Percentiles rank a stretch among this genome's conserved stretches.
Evolutionary conservation across 306 rosid genomes (phyloP).

Genomic region (Dalbergia oliveri): DNA sequence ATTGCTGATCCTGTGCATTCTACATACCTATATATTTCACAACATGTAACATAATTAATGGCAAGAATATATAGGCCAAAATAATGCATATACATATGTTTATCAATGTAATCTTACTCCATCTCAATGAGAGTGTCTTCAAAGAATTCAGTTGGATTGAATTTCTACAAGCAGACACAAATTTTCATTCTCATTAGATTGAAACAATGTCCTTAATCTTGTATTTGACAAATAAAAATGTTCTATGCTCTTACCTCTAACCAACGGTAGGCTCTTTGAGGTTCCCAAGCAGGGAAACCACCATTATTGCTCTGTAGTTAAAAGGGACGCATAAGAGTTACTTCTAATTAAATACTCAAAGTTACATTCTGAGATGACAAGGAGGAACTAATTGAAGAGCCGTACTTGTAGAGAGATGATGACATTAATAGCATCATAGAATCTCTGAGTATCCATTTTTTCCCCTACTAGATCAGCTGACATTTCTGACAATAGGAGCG

Average conservation of each 20-base stretch:
- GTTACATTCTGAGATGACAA: neutral
- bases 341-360: neutral
- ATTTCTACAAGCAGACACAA: constrained; percentile 48
- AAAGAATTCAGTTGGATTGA: constrained; percentile 69
- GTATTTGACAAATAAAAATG: neutral
- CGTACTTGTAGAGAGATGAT: constrained; percentile 64
- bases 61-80: neutral
- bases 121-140: constrained; percentile 64
- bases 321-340: neutral
- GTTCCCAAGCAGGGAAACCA: constrained; percentile 78
- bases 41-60: constrained; percentile 12
- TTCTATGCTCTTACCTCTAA: constrained; percentile 44
- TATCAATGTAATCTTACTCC: constrained; percentile 56
- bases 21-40: constrained; percentile 50
- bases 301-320: constrained; percentile 62
- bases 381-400: neutral
- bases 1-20: constrained; percentile 78
- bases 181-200: neutral
- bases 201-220: neutral
- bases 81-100: neutral
- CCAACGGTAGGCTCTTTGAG: constrained; percentile 60
- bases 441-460: constrained; percentile 46
- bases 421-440: constrained; percentile 67
- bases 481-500: constrained; percentile 67
- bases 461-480: constrained; percentile 50